Percentiles rank a stretch among this genome's conserved stretches.
These are phyloP conservation scores for Erodium moschatum DNA, from an alignment of 441 rosid genomes.

Conservation along the genomic window DNA sequence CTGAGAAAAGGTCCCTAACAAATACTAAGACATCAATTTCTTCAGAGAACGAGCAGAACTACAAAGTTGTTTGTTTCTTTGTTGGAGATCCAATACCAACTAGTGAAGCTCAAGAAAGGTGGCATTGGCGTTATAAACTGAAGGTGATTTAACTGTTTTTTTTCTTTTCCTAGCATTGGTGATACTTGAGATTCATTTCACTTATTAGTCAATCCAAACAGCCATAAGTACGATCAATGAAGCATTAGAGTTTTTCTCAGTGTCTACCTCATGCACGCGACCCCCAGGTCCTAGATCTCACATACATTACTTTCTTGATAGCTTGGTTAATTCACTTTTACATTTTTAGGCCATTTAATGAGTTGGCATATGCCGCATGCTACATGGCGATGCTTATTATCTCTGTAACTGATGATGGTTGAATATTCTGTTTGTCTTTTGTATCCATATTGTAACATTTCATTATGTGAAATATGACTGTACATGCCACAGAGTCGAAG, in stretches of 20 bases:
- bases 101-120: slow-evolving; percentile 66
- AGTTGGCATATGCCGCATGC: not conserved
- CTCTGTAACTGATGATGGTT: not conserved
- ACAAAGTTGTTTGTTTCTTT: not conserved
- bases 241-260: slow-evolving; percentile 8
- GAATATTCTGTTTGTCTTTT: not conserved
- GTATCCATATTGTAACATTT: slow-evolving; percentile 10
- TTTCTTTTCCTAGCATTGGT: not conserved
- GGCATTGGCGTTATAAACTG: slow-evolving; percentile 83
- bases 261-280: slow-evolving; percentile 1
- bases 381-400: not conserved
- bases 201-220: not conserved
- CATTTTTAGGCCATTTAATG: not conserved
- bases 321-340: slow-evolving; percentile 1
- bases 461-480: slow-evolving; percentile 25
- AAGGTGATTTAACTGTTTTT: slow-evolving; percentile 43
- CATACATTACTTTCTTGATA: not conserved
- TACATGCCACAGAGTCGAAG: slow-evolving; percentile 30
- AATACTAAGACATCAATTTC: slow-evolving; percentile 5
- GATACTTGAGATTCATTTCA: not conserved
- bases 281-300: slow-evolving; percentile 5
- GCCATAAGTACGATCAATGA: not conserved
- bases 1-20: not conserved
- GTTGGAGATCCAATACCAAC: slow-evolving; percentile 40
- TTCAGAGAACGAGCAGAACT: not conserved